Evolutionary conservation across 345 rosid species (phyloP).

Genomic region (Pistacia atlantica): DNA sequence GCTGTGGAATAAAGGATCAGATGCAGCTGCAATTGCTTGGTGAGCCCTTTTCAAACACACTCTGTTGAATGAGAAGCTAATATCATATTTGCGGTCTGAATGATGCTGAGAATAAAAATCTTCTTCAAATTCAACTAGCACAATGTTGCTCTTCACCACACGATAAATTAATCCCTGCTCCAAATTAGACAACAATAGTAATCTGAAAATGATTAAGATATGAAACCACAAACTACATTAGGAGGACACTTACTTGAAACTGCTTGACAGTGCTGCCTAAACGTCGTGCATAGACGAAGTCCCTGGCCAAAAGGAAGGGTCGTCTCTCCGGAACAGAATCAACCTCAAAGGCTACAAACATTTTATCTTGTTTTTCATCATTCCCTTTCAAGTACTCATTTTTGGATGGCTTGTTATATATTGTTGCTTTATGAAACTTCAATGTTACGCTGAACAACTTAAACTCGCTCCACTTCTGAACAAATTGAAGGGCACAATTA

Average conservation of each 20-base stretch:
- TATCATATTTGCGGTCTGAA: slow-evolving; percentile 24
- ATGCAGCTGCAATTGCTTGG: slow-evolving; percentile 40
- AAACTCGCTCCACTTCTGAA: no score
- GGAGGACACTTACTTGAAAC: no score
- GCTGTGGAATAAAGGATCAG: slow-evolving; percentile 24
- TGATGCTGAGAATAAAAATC: slow-evolving; percentile 30
- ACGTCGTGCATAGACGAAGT: slow-evolving; percentile 30
- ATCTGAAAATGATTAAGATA: no score
- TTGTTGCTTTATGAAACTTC: no score
- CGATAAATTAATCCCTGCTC: no score
- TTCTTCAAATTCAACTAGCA: slow-evolving; percentile 40
- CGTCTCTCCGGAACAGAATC: slow-evolving; percentile 9
- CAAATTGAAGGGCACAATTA: slow-evolving; percentile 17
- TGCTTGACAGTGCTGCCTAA: background rate
- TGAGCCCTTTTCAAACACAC: slow-evolving; percentile 43
- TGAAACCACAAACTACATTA: no score
- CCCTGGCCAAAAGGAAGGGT: background rate
- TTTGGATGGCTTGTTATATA: no score
- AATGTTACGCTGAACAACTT: no score
- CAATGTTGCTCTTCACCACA: slow-evolving; percentile 23
- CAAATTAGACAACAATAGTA: no score
- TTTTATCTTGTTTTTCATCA: no score
- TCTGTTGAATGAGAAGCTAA: slow-evolving; percentile 51
- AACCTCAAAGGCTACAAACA: no score
- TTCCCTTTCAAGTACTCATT: no score